phyloP scores from a whole-genome alignment of 768 basidiomycete genomes.

The Boletus rex-veris region DNA sequence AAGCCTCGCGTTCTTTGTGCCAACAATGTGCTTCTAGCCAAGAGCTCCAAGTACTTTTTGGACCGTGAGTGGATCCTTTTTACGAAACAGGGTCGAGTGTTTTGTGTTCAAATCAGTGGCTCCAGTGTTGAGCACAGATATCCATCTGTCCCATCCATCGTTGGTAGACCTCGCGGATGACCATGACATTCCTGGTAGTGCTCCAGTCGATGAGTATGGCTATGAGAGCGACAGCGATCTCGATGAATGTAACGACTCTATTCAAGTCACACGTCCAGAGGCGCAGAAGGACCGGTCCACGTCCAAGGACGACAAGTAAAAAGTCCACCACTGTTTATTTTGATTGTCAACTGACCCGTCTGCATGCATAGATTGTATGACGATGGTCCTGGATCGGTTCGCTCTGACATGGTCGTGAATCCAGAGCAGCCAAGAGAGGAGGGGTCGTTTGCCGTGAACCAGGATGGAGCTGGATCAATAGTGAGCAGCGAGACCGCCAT shows the following conservation, averaged over 20 bases:
- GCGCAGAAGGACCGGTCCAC: too few species aligned
- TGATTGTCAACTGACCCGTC: background rate
- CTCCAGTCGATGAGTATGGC: background rate
- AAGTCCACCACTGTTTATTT: too few species aligned
- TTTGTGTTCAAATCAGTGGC: too few species aligned
- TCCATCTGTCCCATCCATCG: background rate
- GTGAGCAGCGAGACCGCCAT: background rate
- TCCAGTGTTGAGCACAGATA: background rate
- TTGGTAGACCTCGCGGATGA: background rate
- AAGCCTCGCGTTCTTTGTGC: constrained; percentile 25
- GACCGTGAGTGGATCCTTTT: background rate
- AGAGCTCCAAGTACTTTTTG: constrained; percentile 25
- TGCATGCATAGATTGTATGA: constrained; percentile 6
- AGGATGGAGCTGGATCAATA: background rate
- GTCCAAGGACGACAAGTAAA: too few species aligned
- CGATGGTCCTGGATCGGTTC: background rate
- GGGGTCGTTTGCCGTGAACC: background rate
- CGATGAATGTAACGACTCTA: background rate
- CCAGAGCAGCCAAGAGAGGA: constrained; percentile 3
- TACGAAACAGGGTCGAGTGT: too few species aligned
- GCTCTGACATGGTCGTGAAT: constrained; percentile 16
- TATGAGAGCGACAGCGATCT: background rate
- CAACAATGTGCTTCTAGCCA: constrained; percentile 26
- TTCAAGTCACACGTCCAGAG: too few species aligned
- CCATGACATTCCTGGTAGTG: background rate